These are phyloP conservation scores for Pestalotiopsis sp. DNA, from an alignment of 2,329 filamentous ascomycete species.

Conservation along the genomic window DNA sequence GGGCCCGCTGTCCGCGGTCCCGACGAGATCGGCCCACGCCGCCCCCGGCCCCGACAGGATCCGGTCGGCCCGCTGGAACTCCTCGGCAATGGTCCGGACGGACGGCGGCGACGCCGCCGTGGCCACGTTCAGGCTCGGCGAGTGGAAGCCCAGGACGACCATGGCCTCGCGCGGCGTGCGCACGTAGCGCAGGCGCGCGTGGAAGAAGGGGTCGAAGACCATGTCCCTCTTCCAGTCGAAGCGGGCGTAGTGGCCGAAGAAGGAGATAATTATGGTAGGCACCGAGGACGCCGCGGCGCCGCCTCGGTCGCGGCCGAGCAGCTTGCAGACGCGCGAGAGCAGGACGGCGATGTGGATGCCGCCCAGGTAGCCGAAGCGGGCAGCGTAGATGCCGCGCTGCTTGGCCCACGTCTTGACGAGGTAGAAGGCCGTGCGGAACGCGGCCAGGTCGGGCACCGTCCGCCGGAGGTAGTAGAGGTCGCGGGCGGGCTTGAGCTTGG, in stretches of 20 bases:
- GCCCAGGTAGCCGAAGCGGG: conserved; percentile 64
- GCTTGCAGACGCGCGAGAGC: conserved; percentile 60
- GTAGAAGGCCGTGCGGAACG: conserved; percentile 60
- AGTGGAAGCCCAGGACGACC: conserved; percentile 62
- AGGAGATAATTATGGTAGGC: conserved; percentile 54
- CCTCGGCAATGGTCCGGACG: conserved; percentile 48
- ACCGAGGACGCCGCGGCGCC: conserved; percentile 35
- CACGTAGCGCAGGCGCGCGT: conserved; percentile 50
- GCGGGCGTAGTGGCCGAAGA: conserved; percentile 62
- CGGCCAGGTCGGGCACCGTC: conserved; percentile 58
- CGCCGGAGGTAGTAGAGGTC: conserved; percentile 61
- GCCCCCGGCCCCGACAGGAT: conserved; percentile 36
- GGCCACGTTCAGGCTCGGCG: conserved; percentile 61
- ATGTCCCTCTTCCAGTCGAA: conserved; percentile 59
- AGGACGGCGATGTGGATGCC: conserved; percentile 66
- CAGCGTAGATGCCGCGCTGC: conserved; percentile 61
- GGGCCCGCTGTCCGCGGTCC: conserved; percentile 25
- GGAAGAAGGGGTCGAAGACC: conserved; percentile 62
- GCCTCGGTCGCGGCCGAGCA: conserved; percentile 38
- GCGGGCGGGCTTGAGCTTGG: conserved; percentile 63
- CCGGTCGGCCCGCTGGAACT: conserved; percentile 47
- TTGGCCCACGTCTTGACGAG: conserved; percentile 64
- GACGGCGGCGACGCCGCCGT: conserved; percentile 54
- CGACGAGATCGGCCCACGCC: conserved; percentile 46
- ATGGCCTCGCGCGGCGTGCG: conserved; percentile 60